These are phyloP conservation scores for Candida suzukii DNA, from an alignment of 805 yeast species.

Conservation along the genomic window DNA sequence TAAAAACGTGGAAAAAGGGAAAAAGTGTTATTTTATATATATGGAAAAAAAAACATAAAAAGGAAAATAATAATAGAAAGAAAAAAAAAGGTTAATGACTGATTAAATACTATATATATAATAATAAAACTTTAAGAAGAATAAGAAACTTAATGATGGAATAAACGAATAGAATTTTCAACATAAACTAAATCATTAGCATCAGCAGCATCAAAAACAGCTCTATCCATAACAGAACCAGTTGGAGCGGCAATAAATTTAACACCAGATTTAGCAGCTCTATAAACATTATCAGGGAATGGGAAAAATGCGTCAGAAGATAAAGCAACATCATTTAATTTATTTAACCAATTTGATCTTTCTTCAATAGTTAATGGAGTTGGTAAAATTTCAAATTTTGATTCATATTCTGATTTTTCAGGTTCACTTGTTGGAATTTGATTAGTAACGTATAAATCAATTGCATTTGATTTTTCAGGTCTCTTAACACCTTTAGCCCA, in stretches of 20 bases:
- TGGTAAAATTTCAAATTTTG: conserved; percentile 82
- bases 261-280: conserved; percentile 96
- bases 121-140: too few species aligned
- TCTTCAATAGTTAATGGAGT: conserved; percentile 75
- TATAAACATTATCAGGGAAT: conserved; percentile 97
- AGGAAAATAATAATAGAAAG: too few species aligned
- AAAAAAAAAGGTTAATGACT: too few species aligned
- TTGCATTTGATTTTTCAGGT: conserved; percentile 97
- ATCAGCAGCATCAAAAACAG: conserved; percentile 94
- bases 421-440: conserved; percentile 91
- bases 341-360: conserved; percentile 78
- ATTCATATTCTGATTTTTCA: conserved; percentile 85
- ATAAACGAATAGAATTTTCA: conserved; percentile 94
- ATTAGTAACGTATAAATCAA: conserved; percentile 85
- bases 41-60: too few species aligned
- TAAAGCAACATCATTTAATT: conserved; percentile 80
- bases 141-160: conserved; percentile 72
- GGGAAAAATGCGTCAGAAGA: conserved; percentile 99
- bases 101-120: too few species aligned
- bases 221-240: conserved; percentile 97
- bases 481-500: conserved; percentile 99
- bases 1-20: too few species aligned
- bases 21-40: too few species aligned
- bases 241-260: conserved; percentile 94
- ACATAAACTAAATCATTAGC: conserved; percentile 84